Evolutionary conservation across 768 basidiomycete genomes (phyloP).

Genomic region (Daedaleopsis sinensis): DNA sequence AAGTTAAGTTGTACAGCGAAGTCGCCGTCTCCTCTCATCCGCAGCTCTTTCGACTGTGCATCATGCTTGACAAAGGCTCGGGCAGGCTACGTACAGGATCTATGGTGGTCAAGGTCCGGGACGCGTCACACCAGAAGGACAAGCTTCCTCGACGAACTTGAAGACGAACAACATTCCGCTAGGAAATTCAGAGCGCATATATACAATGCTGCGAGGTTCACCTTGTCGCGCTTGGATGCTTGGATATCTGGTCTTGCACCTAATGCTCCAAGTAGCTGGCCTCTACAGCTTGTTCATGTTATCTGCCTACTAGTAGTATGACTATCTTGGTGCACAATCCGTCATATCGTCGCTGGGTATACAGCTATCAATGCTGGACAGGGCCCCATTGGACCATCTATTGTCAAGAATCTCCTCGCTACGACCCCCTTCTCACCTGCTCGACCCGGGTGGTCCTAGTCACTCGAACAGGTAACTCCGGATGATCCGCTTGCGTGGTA

Average conservation of each 20-base stretch:
- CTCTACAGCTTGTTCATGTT: constrained; percentile 10
- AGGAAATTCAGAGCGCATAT: background rate
- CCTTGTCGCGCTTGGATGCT: background rate
- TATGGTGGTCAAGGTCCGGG: background rate
- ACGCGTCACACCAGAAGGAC: background rate
- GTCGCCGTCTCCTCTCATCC: no score
- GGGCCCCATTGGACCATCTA: constrained; percentile 22
- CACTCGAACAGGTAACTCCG: constrained; percentile 12
- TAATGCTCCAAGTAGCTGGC: background rate
- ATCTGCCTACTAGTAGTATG: constrained; percentile 8
- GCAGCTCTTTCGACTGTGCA: background rate
- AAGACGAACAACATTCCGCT: background rate
- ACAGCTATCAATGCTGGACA: constrained; percentile 12
- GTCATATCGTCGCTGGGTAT: background rate
- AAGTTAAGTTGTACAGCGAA: no score
- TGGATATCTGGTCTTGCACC: constrained; percentile 11
- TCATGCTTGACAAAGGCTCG: background rate
- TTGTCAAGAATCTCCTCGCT: constrained; percentile 31
- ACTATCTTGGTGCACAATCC: background rate
- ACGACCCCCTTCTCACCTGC: constrained; percentile 22
- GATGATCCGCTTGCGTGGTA: constrained; percentile 50
- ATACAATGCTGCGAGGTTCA: background rate
- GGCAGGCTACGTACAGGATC: background rate
- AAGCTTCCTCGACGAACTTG: background rate
- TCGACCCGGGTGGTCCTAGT: constrained; percentile 25